Evolutionary conservation across 2,329 filamentous ascomycete genomes (phyloP), one percentile per base, ranked within the genome.

Genomic region (Fusarium tanahbumbuense): DNA sequence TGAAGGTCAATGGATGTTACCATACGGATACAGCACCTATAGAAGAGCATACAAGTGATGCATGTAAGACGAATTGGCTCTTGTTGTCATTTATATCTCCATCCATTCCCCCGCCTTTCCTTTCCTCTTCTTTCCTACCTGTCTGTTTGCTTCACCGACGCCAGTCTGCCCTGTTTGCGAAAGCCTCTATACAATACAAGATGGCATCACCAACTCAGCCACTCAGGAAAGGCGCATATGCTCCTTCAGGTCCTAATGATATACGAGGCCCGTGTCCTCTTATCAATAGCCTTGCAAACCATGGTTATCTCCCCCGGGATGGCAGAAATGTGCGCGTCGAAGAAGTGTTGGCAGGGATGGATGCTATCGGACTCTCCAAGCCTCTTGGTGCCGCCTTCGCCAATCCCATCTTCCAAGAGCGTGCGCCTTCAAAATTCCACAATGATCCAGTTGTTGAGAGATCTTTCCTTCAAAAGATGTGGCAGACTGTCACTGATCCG

Each of bases 251-350:
- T 1, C 70, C 72, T 27, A 28, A 52, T 23, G 72, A 74, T 15
- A 32, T 72, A 18, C 68, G 73, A 40, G 50, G 73, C 9, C 73
- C 73, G 16, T 75, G 73, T 25, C 73, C 73, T n/a, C 49, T 75
- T 34, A 63, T 74, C 28, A 75, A 75, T 23, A 56, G 44, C 15
- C 73, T 75, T 15, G 73, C 73, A 40, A 75, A 75, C 52, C 73
- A 75, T 49, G 73, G 73, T 22, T 75, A 75, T 55, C 62, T 75
- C 8, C 69, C 69, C 15, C 62, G 73, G 9, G 60, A 75, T 41
- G 73, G 73, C 5, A 62, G 69, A 45, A 72, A 68, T 30, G 67
- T 68, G 10, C 63, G 56, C 5, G 41, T 66, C 4, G 62, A 67
- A 16, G 66, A 75, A 34, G 41, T 75, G 22, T 62, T 64, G 16